phyloP scores from a whole-genome alignment of 306 rosid species.

The Casuarina cunninghamiana region DNA sequence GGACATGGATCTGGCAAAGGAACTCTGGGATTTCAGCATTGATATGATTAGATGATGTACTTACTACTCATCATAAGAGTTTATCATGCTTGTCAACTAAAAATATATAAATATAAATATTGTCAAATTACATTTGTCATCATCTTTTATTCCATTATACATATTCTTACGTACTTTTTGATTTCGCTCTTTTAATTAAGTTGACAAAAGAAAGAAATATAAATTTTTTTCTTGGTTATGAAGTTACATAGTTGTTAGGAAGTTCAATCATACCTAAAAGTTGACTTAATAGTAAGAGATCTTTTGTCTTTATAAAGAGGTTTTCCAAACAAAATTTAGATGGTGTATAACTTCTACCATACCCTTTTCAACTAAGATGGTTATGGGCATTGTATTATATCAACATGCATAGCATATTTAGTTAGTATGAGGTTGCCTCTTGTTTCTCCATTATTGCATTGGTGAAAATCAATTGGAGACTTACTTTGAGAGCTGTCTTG shows the following conservation, averaged over 20 bases:
- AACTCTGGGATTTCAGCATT: constrained; percentile 77
- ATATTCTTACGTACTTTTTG: background rate
- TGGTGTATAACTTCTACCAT: no score
- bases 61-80: background rate
- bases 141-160: background rate
- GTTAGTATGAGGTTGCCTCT: background rate
- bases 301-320: no score
- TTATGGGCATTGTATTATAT: no score
- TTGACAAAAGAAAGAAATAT: background rate
- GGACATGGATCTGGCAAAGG: constrained; percentile 62
- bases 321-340: no score
- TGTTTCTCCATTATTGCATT: background rate
- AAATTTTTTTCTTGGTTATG: background rate
- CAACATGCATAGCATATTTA: no score
- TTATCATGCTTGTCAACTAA: background rate
- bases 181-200: background rate
- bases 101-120: background rate
- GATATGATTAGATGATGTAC: constrained; percentile 29
- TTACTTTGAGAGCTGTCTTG: no score
- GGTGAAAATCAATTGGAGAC: background rate
- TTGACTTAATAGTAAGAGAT: no score
- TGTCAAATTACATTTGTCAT: background rate
- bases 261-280: no score
- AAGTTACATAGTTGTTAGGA: background rate
- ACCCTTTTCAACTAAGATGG: no score